Conservation (phyloP, 352 stramenopile genomes). For the Globisporangium okanoganense region DNA sequence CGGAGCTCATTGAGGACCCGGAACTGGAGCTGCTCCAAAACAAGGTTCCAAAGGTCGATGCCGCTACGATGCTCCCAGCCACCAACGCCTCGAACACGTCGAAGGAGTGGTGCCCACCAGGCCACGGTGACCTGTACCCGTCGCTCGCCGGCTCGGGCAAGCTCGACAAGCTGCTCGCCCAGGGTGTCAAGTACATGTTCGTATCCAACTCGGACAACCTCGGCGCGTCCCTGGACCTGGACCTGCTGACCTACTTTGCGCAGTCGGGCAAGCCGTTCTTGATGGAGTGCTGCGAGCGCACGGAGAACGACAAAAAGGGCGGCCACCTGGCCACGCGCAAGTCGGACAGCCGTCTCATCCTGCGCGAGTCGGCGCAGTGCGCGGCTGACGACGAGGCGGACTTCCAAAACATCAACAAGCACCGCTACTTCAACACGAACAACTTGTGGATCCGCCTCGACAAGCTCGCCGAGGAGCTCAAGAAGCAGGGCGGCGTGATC, state of each 20-base stretch:
- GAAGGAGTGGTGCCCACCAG: constrained; percentile 87
- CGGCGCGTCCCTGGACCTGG: constrained; percentile 75
- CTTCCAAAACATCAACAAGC: constrained; percentile 88
- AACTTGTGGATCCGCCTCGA: constrained; percentile 88
- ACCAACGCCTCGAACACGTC: constrained; percentile 51
- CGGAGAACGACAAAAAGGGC: constrained; percentile 99
- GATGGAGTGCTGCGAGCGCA: constrained; percentile 97
- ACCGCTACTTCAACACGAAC: constrained; percentile 90
- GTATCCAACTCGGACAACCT: constrained; percentile 90
- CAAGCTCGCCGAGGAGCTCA: constrained; percentile 78
- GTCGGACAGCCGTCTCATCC: constrained; percentile 93
- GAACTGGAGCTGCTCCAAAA: constrained; percentile 98
- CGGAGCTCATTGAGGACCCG: constrained; percentile 90
- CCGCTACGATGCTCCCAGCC: constrained; percentile 73
- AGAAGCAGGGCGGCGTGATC: constrained; percentile 78
- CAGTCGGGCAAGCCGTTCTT: constrained; percentile 87
- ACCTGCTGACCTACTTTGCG: constrained; percentile 87
- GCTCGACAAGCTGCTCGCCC: constrained; percentile 79
- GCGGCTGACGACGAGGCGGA: constrained; percentile 73
- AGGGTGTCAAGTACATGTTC: constrained; percentile 90
- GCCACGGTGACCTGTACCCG: constrained; percentile 84
- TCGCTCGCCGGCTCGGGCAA: constrained; percentile 82
- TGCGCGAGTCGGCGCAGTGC: constrained; percentile 91
- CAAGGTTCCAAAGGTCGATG: constrained; percentile 96
- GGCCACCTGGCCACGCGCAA: constrained; percentile 93